Evolutionary conservation across 2,329 filamentous ascomycete genomes (phyloP).

Genomic region (Aureobasidium melanogenum): DNA sequence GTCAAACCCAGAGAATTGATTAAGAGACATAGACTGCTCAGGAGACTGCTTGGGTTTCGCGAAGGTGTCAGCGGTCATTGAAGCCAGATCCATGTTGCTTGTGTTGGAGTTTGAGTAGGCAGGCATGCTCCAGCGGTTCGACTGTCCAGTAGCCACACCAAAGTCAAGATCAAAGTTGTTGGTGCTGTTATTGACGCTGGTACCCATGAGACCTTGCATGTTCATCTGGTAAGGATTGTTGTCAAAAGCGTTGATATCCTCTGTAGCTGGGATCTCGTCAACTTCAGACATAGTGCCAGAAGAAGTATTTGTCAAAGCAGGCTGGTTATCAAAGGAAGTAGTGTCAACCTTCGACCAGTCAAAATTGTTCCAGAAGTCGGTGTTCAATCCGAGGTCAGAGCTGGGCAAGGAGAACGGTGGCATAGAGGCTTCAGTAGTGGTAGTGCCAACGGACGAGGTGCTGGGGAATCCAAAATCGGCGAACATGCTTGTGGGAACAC

Average conservation of each 20-base stretch:
- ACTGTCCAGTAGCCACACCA: background rate
- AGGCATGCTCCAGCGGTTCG: constrained; percentile 16
- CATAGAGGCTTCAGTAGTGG: constrained; percentile 2
- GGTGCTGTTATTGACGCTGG: constrained; percentile 22
- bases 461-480: constrained; percentile 11
- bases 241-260: constrained; percentile 25
- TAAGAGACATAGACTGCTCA: constrained; percentile 12
- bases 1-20: constrained; percentile 11
- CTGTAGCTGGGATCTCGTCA: constrained; percentile 27
- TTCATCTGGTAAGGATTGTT: constrained; percentile 25
- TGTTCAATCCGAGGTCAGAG: constrained; percentile 1
- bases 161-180: constrained; percentile 13
- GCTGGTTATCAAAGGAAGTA: constrained; percentile 20
- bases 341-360: constrained; percentile 13
- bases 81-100: background rate
- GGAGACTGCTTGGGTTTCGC: constrained; percentile 9
- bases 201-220: constrained; percentile 24
- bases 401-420: constrained; percentile 7
- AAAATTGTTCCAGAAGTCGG: constrained; percentile 13
- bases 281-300: constrained; percentile 31
- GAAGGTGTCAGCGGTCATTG: background rate
- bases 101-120: constrained; percentile 12
- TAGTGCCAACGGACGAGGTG: constrained; percentile 5
- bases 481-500: constrained; percentile 1
- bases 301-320: constrained; percentile 29